These are phyloP conservation scores for Proliferodiscus dingleyae DNA, from an alignment of 2,329 filamentous ascomycete genomes.

Conservation along the genomic window DNA sequence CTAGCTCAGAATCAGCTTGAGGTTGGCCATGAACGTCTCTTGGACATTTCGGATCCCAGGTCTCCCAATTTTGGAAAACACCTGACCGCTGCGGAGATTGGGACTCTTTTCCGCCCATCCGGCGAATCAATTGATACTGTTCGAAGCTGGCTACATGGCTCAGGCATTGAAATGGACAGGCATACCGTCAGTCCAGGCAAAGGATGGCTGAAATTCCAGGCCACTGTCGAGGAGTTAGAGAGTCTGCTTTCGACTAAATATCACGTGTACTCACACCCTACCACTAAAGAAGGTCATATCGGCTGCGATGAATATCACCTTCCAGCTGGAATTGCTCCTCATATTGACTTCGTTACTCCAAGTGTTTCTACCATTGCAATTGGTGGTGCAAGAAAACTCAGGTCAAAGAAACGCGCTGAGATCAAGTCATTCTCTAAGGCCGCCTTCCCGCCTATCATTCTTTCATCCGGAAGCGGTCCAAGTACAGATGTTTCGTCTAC, in stretches of 20 bases:
- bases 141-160: slow-evolving; percentile 11
- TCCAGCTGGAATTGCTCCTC: slow-evolving; percentile 39
- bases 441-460: not conserved
- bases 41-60: slow-evolving; percentile 30
- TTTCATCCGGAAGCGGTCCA: not conserved
- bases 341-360: slow-evolving; percentile 52
- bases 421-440: not conserved
- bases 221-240: slow-evolving; percentile 27
- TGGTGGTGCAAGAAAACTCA: slow-evolving; percentile 7
- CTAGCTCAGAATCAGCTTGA: slow-evolving; percentile 23
- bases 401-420: slow-evolving; percentile 4
- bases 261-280: slow-evolving; percentile 41
- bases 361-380: slow-evolving; percentile 10
- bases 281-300: slow-evolving; percentile 33
- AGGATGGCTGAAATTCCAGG: slow-evolving; percentile 32
- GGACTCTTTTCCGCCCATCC: slow-evolving; percentile 17
- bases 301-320: slow-evolving; percentile 40
- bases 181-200: slow-evolving; percentile 22
- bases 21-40: slow-evolving; percentile 26
- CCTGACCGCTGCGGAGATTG: slow-evolving; percentile 24
- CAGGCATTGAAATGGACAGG: slow-evolving; percentile 12
- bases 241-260: slow-evolving; percentile 30
- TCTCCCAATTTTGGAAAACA: slow-evolving; percentile 32
- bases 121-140: slow-evolving; percentile 6
- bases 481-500: not conserved